These are phyloP conservation scores for Teunomyces panamensis DNA, from an alignment of 805 yeast genomes.

Conservation along the genomic window DNA sequence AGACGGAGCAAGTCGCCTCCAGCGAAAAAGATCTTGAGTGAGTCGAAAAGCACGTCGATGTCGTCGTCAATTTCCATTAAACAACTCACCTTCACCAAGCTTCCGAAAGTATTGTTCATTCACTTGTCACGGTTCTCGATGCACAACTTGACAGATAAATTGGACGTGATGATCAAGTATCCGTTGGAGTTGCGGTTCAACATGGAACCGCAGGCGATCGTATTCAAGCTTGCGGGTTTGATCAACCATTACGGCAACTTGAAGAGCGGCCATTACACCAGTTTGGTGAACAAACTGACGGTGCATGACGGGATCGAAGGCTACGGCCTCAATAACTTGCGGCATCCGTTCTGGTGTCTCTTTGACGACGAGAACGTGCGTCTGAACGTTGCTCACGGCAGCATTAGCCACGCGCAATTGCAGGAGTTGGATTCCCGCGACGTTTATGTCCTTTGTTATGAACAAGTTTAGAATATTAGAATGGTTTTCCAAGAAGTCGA, in stretches of 20 bases:
- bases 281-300: conserved; percentile 52
- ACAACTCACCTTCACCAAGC: conserved; percentile 27
- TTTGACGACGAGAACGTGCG: conserved; percentile 70
- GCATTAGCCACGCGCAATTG: conserved; percentile 29
- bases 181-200: conserved; percentile 53
- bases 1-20: conserved; percentile 35
- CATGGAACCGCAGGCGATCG: conserved; percentile 30
- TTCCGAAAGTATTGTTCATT: conserved; percentile 38
- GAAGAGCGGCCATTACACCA: conserved; percentile 74
- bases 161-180: conserved; percentile 48
- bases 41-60: conserved; percentile 1
- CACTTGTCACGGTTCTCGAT: conserved; percentile 44
- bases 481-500: conserved; percentile 2
- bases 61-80: conserved; percentile 19
- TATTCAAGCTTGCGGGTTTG: conserved; percentile 57
- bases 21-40: conserved; percentile 7
- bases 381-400: conserved; percentile 46
- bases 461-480: conserved; percentile 22
- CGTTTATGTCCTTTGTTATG: conserved; percentile 71
- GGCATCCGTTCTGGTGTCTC: conserved; percentile 59
- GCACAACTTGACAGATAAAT: conserved; percentile 53
- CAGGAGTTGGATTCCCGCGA: conserved; percentile 47
- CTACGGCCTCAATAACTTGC: conserved; percentile 23
- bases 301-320: conserved; percentile 4
- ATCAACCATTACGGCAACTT: conserved; percentile 71